Conservation (phyloP, 1,284 basidiomycete genomes). For the Somion occarium region DNA sequence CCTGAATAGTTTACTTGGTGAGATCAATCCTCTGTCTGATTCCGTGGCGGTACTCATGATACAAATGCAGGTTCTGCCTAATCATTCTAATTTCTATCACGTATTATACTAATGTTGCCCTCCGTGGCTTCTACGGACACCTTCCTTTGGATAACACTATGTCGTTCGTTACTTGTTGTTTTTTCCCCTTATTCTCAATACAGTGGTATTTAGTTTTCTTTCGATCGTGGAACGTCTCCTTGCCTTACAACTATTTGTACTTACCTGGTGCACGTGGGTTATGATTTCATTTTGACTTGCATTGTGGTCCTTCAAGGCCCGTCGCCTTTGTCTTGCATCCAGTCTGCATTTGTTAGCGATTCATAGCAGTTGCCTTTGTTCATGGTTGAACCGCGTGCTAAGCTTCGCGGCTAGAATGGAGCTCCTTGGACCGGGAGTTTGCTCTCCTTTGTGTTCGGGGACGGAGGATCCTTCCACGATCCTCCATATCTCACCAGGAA, state of each 20-base stretch:
- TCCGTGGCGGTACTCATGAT: background rate
- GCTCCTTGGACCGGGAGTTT: background rate
- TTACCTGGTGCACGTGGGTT: background rate
- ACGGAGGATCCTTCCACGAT: too few species aligned
- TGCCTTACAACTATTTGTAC: background rate
- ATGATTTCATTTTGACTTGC: background rate
- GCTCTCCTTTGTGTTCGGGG: background rate
- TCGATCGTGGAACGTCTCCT: background rate
- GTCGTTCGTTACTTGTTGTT: constrained; percentile 11
- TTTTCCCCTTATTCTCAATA: constrained; percentile 7
- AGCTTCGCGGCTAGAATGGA: background rate
- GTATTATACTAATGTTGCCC: constrained; percentile 2
- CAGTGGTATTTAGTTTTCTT: background rate
- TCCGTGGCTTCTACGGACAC: constrained; percentile 12
- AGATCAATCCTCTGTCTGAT: constrained; percentile 1
- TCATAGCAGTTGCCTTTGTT: background rate
- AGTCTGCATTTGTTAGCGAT: background rate
- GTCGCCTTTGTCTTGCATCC: background rate
- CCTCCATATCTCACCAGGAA: background rate
- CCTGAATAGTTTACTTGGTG: constrained; percentile 62
- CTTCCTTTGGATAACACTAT: constrained; percentile 12
- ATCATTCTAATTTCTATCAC: constrained; percentile 1
- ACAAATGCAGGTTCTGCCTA: constrained; percentile 5
- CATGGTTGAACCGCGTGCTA: background rate
- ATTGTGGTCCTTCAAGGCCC: too few species aligned